Evolutionary conservation across 768 basidiomycete species (phyloP), one percentile per base, ranked within the genome.

Genomic region (Amanita thiersii): DNA sequence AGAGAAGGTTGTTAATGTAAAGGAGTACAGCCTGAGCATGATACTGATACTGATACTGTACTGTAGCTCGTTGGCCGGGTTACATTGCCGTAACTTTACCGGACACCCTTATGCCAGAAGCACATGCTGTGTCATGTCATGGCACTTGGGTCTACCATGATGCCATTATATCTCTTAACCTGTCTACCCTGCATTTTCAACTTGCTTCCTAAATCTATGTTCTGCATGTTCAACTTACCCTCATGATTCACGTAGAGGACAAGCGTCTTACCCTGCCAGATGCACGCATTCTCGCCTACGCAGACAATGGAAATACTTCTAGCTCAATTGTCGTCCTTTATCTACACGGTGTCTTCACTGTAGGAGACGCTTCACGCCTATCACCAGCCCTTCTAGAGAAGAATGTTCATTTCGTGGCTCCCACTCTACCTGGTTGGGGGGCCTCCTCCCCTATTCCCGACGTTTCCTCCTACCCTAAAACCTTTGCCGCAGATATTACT

Each of bases 371-470:
- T 3, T 55, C 60, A 23, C 48, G 45, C 1, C 49, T 60, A 5
- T 61, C 67, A 2, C 60, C 53, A 10, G 49, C 56, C 20, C 50
- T 74, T 43, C 24, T 60, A 7, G 59, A 67, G 11, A 69, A 62
- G 47, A 51, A 64, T 32, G 54, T 72, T 3, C 75, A 73, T 50
- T 58, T 59, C 38, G 52, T 79, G 29, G 61, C 68, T 8, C 75
- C 75, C 2, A 72, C 77, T 7, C 68, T 79, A 23, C 70, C 74
- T 15, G 77, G 75, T 1, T 79, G 77, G 76, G 77, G 77, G 2
- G 62, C 62, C 33, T 70, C 77, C 4, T 72, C 74, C 0, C 65
- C 71, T 1, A 53, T 65, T 4, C 53, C 52, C 3, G 46, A 58
- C 5, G 44, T 55, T 5, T 43, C 54, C 0, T 50, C 65, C 1